Evolutionary conservation across 1,284 basidiomycete genomes (phyloP).

Genomic region (Irpex sp.): DNA sequence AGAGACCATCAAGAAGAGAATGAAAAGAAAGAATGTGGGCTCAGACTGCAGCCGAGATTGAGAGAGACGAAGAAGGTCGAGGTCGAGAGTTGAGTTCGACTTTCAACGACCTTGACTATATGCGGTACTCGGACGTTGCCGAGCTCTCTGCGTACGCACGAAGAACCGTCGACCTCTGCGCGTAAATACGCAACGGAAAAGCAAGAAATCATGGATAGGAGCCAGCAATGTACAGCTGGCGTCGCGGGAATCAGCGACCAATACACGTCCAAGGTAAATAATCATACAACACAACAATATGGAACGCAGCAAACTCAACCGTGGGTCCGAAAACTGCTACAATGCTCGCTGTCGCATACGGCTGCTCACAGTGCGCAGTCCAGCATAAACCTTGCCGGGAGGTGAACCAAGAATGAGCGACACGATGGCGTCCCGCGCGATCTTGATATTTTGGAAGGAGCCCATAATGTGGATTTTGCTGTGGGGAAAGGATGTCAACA

Average conservation of each 20-base stretch:
- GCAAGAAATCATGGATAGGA: no score
- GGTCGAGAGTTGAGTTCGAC: background rate
- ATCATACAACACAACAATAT: background rate
- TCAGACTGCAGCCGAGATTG: background rate
- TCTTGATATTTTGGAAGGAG: constrained; percentile 95
- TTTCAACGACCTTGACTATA: background rate
- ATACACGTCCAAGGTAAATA: background rate
- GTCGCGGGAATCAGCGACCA: no score
- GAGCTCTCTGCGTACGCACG: background rate
- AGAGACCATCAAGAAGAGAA: constrained; percentile 14
- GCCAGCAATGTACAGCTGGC: no score
- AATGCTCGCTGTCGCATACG: constrained; percentile 89
- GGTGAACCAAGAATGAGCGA: constrained; percentile 94
- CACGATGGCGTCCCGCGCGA: constrained; percentile 94
- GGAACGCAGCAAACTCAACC: background rate
- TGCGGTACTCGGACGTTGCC: background rate
- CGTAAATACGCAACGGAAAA: no score
- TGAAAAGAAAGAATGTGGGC: constrained; percentile 5
- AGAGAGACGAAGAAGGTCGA: background rate
- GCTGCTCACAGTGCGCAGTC: constrained; percentile 86
- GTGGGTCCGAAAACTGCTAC: constrained; percentile 25
- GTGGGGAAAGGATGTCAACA: constrained; percentile 7
- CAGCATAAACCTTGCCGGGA: constrained; percentile 95
- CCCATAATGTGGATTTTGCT: constrained; percentile 95
- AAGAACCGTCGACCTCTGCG: background rate